Conservation (phyloP, 192 early-diverging fungal species). For the Lunasporangiospora selenospora region DNA sequence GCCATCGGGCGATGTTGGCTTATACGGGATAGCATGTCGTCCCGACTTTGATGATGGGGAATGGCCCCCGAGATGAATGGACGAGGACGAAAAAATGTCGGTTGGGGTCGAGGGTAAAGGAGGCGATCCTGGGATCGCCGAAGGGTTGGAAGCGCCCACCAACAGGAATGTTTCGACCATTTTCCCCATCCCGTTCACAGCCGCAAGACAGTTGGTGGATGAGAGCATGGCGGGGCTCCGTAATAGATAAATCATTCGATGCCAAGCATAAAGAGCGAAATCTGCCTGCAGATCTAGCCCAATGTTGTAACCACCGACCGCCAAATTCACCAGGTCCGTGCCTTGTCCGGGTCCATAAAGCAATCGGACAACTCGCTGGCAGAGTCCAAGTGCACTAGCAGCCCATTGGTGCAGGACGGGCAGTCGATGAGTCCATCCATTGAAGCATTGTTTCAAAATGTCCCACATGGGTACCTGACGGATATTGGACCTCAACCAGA, state of each 20-base stretch:
- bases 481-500: constrained; percentile 78
- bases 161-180: constrained; percentile 61
- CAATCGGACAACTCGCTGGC: constrained; percentile 67
- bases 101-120: constrained; percentile 25
- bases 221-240: constrained; percentile 58
- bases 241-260: constrained; percentile 67
- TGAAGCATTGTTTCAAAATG: constrained; percentile 70
- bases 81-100: constrained; percentile 38
- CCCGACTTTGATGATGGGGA: not conserved
- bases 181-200: constrained; percentile 62
- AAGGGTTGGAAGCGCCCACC: constrained; percentile 22
- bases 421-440: constrained; percentile 79
- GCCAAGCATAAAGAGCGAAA: constrained; percentile 79
- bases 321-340: constrained; percentile 60
- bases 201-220: constrained; percentile 55
- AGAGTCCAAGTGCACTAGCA: constrained; percentile 69
- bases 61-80: constrained; percentile 24
- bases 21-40: constrained; percentile 1
- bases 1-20: constrained; percentile 61
- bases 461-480: constrained; percentile 81
- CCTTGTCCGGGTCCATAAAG: constrained; percentile 77
- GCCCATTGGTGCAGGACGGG: constrained; percentile 80
- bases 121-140: constrained; percentile 25
- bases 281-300: constrained; percentile 66
- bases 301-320: constrained; percentile 60